Evolutionary conservation across 176 grass and related monocot species (phyloP), one percentile per base, ranked within the genome.

Genomic region (Microstegium vimineum): DNA sequence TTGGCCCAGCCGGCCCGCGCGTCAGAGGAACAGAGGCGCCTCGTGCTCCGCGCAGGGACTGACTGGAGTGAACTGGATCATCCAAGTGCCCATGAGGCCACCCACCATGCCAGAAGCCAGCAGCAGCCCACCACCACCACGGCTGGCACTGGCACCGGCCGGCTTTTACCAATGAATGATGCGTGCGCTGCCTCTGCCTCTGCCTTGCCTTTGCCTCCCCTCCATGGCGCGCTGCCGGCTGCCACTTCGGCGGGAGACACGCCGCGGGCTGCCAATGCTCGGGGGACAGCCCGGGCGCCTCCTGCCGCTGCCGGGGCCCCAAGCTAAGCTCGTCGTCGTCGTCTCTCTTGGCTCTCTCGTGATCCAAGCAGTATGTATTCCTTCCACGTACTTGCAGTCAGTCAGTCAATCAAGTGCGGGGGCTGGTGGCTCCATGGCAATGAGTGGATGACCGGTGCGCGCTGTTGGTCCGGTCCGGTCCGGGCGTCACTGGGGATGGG

Each of bases 211-310:
- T 46, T 2, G 76, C 38, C 76, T 45, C 77, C 41, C 0, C 6
- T 22, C 47, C 47, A 52, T 52, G 2, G 51, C 51, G 51, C 51
- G 33, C 66, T 11, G 67, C 56, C 56, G 22, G 56, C 32, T 83
- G 71, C 66, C 74, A 62, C 83, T 71, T 71, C 5, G 70, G 6
- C 71, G 86, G 86, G 74, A 83, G 56, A 83, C 86, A 88, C 59
- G 43, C 78, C 35, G 30, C 31, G 52, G 72, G 31, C 36, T 77
- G 79, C 80, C 86, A 78, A 71, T 2, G 62, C 62, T 28, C 5
- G 27, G 85, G 71, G 71, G 62, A 75, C n/a, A n/a, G 23, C 2
- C n/a, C n/a, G 6, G 31, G 47, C 16, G n/a, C 52, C 0, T n/a
- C 6, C 20, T 3, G 20, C 8, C 52, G 2, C 54, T 10, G 22